Evolutionary conservation across 371 early-diverging fungal genomes (phyloP), one percentile per base, ranked within the genome.

Genomic region (Dinochytrium kinnereticum): DNA sequence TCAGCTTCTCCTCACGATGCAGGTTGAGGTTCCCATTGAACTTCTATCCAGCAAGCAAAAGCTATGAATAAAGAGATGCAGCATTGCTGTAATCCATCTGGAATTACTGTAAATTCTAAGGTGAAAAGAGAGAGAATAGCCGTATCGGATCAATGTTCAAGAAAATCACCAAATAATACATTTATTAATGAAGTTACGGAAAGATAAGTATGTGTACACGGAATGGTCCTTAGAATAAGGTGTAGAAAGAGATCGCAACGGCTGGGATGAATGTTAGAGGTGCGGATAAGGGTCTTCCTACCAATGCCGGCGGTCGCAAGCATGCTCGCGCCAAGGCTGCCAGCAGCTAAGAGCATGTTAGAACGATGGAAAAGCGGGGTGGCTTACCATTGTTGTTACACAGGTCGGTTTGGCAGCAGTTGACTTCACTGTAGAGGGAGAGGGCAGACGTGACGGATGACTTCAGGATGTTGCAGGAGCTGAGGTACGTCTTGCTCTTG

Each of bases 1-100:
- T 13, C 91, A 91, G 74, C 81, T 90, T 72, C 80, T 90, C 26
- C 76, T 92, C 13, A 83, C 85, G 0, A 75, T 86, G 53, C 84
- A 86, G 53, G 84, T 92, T 51, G 87, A 88, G 44, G 81, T 90
- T 0, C 92, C 92, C 0, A 13, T 3, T n/a, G n/a, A n/a, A n/a
- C n/a, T n/a, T n/a, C n/a, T n/a, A n/a, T n/a, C n/a, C n/a, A n/a
- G n/a, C n/a, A n/a, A n/a, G n/a, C n/a, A n/a, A n/a, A n/a, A n/a
- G n/a, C n/a, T n/a, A n/a, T n/a, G n/a, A n/a, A n/a, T n/a, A n/a
- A n/a, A n/a, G n/a, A n/a, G n/a, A n/a, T n/a, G n/a, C n/a, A n/a
- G n/a, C n/a, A n/a, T n/a, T n/a, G n/a, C n/a, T n/a, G n/a, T n/a
- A n/a, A n/a, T n/a, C n/a, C n/a, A n/a, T n/a, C n/a, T n/a, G n/a